These are phyloP conservation scores for Acacia pycnantha DNA, from an alignment of 331 rosid genomes.

Conservation along the genomic window DNA sequence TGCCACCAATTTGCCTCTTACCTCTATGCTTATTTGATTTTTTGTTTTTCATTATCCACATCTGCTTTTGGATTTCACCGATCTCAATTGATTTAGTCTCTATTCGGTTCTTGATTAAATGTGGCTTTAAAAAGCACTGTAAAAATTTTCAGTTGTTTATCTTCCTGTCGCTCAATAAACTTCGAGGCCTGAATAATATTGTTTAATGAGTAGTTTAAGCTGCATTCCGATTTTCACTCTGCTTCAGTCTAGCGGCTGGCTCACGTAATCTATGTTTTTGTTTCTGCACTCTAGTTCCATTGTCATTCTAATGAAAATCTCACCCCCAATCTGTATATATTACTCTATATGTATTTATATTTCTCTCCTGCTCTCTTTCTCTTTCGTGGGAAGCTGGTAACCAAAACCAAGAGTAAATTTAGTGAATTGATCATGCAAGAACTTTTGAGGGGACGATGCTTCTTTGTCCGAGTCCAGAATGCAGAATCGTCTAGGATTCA, in stretches of 20 bases:
- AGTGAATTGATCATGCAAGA: background rate
- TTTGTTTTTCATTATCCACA: constrained; percentile 10
- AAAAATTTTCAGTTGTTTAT: background rate
- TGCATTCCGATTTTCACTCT: background rate
- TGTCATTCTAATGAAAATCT: background rate
- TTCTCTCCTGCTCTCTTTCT: background rate
- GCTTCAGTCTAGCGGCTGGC: background rate
- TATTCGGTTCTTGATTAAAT: background rate
- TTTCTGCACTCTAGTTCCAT: background rate
- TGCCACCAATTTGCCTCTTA: background rate
- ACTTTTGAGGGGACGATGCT: background rate
- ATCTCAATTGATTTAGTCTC: background rate
- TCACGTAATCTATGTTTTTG: background rate
- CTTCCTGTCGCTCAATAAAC: background rate
- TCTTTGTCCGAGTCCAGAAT: background rate
- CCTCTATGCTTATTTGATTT: constrained; percentile 2
- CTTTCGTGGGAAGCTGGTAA: background rate
- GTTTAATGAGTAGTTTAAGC: background rate
- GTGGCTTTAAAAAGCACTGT: constrained; percentile 7
- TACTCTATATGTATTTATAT: background rate
- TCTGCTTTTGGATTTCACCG: background rate
- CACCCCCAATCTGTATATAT: background rate
- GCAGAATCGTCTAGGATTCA: background rate
- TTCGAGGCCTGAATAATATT: background rate
- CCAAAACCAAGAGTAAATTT: background rate